Evolutionary conservation across 345 rosid genomes (phyloP), one percentile per base, ranked within the genome.

Genomic region (Arabidopsis arenosa): DNA sequence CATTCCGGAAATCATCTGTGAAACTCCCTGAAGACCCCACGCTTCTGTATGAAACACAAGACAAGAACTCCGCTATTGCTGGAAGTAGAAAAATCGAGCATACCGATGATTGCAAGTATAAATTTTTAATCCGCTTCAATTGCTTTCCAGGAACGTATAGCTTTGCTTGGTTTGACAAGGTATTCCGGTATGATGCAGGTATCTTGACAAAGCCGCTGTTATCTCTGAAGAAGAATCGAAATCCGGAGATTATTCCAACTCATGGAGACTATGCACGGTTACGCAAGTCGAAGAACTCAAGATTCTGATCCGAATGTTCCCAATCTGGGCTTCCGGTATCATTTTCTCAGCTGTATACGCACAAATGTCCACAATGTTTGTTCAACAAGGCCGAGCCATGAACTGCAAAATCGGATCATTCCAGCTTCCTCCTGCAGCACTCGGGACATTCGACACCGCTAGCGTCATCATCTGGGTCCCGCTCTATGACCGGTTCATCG

Each of bases 261-360:
- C 91, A 0, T 95, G 97, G 99, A 84, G 80, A 66, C 86, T 92
- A 44, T 95, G 99, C 85, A 89, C 89, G 1, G 93, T 92, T 8
- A 95, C 99, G 6, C 97, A 95, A 70, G 97, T 95, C 9, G 99
- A 95, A 82, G 97, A 95, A 79, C 74, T 95, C 58, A 95, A 95
- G 83, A 92, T 95, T 69, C 78, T 95, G 84, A 79, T 89, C 47
- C 91, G 97, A 33, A 89, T 95, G 97, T 89, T 92, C 70, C 97
- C 97, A 6, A 86, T 95, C 37, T 95, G 99, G 99, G 96, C 94
- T 54, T 86, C 91, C 2, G 97, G 93, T 63, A 95, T 95, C 17
- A 78, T 89, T 18, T 95, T 95, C 77, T 81, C 93, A 18, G 93
- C 96, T 5, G 91, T 92, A 2, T 84, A 92, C 55, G 91, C 97